These are phyloP conservation scores for Verticillium dahliae DNA, from an alignment of 2,329 filamentous ascomycete genomes.

Conservation along the genomic window DNA sequence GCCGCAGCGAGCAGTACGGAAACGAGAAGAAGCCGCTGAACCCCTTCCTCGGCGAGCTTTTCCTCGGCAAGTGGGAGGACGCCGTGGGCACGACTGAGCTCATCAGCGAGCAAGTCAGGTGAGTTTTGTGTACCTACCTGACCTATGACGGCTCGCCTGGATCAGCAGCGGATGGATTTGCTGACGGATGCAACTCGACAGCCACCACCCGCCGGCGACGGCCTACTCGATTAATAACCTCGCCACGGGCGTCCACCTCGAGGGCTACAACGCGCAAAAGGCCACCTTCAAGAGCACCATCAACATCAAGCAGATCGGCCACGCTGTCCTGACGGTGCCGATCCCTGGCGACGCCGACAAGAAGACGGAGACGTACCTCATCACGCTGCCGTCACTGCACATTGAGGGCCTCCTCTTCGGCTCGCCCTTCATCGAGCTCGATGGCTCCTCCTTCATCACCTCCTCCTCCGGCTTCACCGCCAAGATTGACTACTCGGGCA, in stretches of 20 bases:
- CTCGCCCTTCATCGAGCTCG: slow-evolving; percentile 84
- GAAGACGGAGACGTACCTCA: slow-evolving; percentile 68
- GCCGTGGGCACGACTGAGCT: slow-evolving; percentile 75
- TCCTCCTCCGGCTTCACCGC: slow-evolving; percentile 82
- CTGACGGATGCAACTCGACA: slow-evolving; percentile 18
- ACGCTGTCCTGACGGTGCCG: slow-evolving; percentile 74
- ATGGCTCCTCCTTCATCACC: slow-evolving; percentile 76
- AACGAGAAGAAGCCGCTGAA: slow-evolving; percentile 98
- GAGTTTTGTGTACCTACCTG: slow-evolving; percentile 8
- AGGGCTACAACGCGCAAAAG: slow-evolving; percentile 94
- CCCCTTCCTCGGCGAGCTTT: slow-evolving; percentile 91
- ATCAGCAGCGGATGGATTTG: too few species aligned
- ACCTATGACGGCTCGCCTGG: too few species aligned
- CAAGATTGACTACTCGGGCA: slow-evolving; percentile 88
- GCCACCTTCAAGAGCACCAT: slow-evolving; percentile 92
- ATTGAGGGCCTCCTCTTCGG: slow-evolving; percentile 89
- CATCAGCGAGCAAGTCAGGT: slow-evolving; percentile 90
- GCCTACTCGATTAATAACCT: slow-evolving; percentile 90
- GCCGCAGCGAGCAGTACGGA: slow-evolving; percentile 69
- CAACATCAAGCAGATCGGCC: slow-evolving; percentile 89
- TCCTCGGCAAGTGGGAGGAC: slow-evolving; percentile 86
- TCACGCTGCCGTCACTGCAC: slow-evolving; percentile 84
- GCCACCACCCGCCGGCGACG: slow-evolving; percentile 89
- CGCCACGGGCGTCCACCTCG: slow-evolving; percentile 69
- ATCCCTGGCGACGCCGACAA: slow-evolving; percentile 20